These are phyloP conservation scores for Taphrina confusa DNA, from an alignment of 1,139 yeast species.

Conservation along the genomic window DNA sequence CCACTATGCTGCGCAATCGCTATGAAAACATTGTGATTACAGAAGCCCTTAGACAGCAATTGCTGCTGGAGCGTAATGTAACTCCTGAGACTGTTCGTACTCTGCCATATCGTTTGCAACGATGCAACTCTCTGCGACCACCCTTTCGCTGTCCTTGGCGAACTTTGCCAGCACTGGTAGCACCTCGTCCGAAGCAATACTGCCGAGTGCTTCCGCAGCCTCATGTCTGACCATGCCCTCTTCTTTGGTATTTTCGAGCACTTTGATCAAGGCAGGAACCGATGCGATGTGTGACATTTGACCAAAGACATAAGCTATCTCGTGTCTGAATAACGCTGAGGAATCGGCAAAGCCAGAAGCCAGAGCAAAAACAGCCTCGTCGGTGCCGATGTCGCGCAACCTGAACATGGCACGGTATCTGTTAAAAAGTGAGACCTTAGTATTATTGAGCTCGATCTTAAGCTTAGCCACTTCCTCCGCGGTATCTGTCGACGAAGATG, in stretches of 20 bases:
- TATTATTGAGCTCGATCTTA: constrained; percentile 70
- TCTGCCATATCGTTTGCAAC: constrained; percentile 98
- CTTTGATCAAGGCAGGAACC: constrained; percentile 82
- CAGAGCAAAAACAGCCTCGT: constrained; percentile 87
- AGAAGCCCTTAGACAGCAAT: constrained; percentile 25
- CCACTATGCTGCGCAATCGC: too few relatives aligned
- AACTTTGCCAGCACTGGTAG: constrained; percentile 80
- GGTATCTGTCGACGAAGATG: constrained; percentile 49
- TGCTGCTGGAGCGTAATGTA: constrained; percentile 60
- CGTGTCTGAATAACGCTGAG: constrained; percentile 93
- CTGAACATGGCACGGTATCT: constrained; percentile 99
- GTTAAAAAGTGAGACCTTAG: constrained; percentile 75
- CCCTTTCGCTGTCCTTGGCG: constrained; percentile 77
- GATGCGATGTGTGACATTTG: constrained; percentile 93
- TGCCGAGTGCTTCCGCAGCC: constrained; percentile 97
- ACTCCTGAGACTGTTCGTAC: constrained; percentile 81
- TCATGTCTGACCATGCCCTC: constrained; percentile 99
- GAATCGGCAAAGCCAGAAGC: constrained; percentile 88
- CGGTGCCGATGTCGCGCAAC: constrained; percentile 88
- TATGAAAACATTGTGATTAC: too few relatives aligned
- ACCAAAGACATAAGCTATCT: constrained; percentile 96
- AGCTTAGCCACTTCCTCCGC: constrained; percentile 64
- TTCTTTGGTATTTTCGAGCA: constrained; percentile 71
- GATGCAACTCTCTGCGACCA: constrained; percentile 92
- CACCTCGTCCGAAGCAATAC: constrained; percentile 96